phyloP scores from a whole-genome alignment of 805 yeast species.

The Vanderwaltozyma tropicalis region DNA sequence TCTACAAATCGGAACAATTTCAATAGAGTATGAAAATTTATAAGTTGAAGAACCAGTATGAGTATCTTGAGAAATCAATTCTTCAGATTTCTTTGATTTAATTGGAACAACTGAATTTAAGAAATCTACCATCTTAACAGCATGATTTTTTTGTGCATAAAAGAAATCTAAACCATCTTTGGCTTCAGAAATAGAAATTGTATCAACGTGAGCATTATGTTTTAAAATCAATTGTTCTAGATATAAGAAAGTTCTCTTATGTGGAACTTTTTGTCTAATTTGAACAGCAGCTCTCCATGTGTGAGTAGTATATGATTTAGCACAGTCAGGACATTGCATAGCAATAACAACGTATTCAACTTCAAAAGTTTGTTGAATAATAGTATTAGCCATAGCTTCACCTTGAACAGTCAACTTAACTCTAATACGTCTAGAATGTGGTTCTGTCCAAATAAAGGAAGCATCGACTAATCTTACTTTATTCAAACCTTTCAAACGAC shows the following conservation, averaged over 20 bases:
- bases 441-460: conserved; percentile 96
- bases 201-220: conserved; percentile 88
- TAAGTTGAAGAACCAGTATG: conserved; percentile 82
- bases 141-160: conserved; percentile 81
- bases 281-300: conserved; percentile 98
- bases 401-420: conserved; percentile 92
- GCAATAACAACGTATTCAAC: conserved; percentile 90
- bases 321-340: conserved; percentile 98
- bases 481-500: conserved; percentile 77
- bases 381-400: conserved; percentile 85
- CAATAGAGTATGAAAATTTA: conserved; percentile 87
- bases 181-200: conserved; percentile 85
- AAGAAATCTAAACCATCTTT: conserved; percentile 93
- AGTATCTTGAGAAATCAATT: conserved; percentile 82
- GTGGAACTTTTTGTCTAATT: conserved; percentile 93
- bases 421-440: conserved; percentile 91
- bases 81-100: conserved; percentile 75
- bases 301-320: conserved; percentile 89
- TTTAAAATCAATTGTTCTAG: conserved; percentile 89
- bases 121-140: conserved; percentile 88
- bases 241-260: conserved; percentile 91
- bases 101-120: conserved; percentile 76
- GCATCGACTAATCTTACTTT: conserved; percentile 88
- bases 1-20: conserved; percentile 91
- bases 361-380: conserved; percentile 88